Evolutionary conservation across 345 rosid genomes (phyloP), one percentile per base, ranked within the genome.

Genomic region (Euphorbia lathyris): DNA sequence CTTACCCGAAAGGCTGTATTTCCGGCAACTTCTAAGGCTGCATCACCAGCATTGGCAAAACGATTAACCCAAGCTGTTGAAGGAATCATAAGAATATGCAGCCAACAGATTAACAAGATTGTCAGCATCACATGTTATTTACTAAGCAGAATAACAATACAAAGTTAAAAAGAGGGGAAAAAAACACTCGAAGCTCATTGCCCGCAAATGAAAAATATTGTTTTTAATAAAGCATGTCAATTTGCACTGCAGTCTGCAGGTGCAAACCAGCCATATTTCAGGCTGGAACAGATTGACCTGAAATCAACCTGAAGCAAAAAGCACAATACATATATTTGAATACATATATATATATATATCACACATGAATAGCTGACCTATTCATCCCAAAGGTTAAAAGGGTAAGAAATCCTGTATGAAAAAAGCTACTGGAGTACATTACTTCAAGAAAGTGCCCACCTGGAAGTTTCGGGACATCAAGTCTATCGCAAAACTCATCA

Each of bases 21-120:
- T 84, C 83, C 97, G 14, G 98, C 98, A 50, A 92, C 93, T 81
- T 89, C 98, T 72, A 86, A 70, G 36, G 98, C 97, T 66, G 96
- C 79, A 72, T 92, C 95, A 9, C 98, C 99, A 70, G 97, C 97
- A 76, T 89, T 76, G 16, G 99, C 98, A 89, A 92, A 96, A 22
- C 97, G 95, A 84, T 96, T 92, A 43, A 92, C 94, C 99, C 99
- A 96, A 79, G 93, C 99, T 96, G 84, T 77, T 66, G 62, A n/a
- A 76, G 71, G 69, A 73, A 57, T 29, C 26, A 74, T 34, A 52
- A 48, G 64, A 71, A 34, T 12, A 69, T 22, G 25, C 72, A 26
- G 47, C 32, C 51, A 45, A 23, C 43, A 13, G 63, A 2, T 25
- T 63, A 48, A 42, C 50, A 56, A 12, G 63, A 8, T 22, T n/a